A percentile compares a stretch with the other conserved stretches of the same genome.
Conservation (phyloP, 2,329 filamentous ascomycete species). For the Tolypocladium pustulatum region DNA sequence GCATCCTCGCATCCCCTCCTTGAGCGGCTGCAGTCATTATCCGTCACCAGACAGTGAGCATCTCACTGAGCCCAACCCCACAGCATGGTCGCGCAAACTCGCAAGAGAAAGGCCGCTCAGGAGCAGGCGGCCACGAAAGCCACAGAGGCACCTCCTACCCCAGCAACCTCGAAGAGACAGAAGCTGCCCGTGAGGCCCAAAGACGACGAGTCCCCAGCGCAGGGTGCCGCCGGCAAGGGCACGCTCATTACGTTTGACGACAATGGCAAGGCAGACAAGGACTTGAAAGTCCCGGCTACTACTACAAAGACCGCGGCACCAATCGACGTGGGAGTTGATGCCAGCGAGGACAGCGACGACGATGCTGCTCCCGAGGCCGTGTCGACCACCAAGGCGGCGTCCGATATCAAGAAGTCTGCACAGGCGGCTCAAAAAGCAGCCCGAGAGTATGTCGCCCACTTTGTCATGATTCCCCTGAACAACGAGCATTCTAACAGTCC, state of each 20-base stretch:
- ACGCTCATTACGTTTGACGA: slow-evolving; percentile 24
- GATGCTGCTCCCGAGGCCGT: slow-evolving; percentile 49
- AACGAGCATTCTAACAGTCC: background rate
- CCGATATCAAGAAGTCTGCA: slow-evolving; percentile 32
- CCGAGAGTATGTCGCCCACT: slow-evolving; percentile 32
- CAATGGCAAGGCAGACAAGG: slow-evolving; percentile 17
- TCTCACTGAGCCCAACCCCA: background rate
- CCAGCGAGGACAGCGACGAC: slow-evolving; percentile 33
- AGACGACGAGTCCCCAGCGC: slow-evolving; percentile 11
- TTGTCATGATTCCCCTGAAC: too few species aligned
- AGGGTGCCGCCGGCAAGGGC: slow-evolving; percentile 9
- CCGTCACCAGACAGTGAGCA: background rate
- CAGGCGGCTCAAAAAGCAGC: slow-evolving; percentile 38
- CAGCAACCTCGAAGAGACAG: slow-evolving; percentile 11
- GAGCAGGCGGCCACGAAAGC: slow-evolving; percentile 6
- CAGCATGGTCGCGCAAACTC: slow-evolving; percentile 11
- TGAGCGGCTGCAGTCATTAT: background rate
- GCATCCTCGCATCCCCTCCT: too few species aligned
- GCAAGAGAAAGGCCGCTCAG: slow-evolving; percentile 19
- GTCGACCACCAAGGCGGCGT: slow-evolving; percentile 39
- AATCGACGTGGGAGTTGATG: slow-evolving; percentile 22
- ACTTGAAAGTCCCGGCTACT: background rate
- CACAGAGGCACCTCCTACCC: slow-evolving; percentile 4
- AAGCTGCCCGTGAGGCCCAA: slow-evolving; percentile 25
- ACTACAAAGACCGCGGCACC: slow-evolving; percentile 7